Conservation (phyloP, 139 green algal species). For the Chlamydomonas schloesseri region DNA sequence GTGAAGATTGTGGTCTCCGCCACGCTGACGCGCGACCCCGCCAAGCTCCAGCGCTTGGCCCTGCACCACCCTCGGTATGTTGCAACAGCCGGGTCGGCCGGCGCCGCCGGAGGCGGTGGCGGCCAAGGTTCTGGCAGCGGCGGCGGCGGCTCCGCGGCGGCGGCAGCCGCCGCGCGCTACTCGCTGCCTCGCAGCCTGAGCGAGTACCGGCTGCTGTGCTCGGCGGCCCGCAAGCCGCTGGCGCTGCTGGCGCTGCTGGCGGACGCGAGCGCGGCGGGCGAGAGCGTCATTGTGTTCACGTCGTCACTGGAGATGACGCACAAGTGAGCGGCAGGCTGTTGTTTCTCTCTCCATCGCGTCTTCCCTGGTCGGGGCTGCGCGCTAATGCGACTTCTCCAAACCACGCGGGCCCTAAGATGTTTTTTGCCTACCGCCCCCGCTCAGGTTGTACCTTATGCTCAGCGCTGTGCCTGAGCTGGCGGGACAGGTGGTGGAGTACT, state of each 20-base stretch:
- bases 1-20: slow-evolving; percentile 93
- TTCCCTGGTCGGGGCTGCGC: background rate
- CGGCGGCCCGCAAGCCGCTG: slow-evolving; percentile 77
- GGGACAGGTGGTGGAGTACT: slow-evolving; percentile 71
- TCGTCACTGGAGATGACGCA: slow-evolving; percentile 86
- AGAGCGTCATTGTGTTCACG: slow-evolving; percentile 86
- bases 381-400: background rate
- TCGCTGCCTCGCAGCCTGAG: slow-evolving; percentile 78
- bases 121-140: too few species aligned
- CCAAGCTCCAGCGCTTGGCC: slow-evolving; percentile 82
- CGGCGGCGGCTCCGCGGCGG: background rate
- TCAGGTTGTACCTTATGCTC: slow-evolving; percentile 78
- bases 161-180: slow-evolving; percentile 51
- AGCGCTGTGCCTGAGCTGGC: background rate
- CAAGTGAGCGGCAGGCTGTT: slow-evolving; percentile 59
- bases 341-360: too few species aligned
- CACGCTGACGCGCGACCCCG: slow-evolving; percentile 92
- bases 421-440: too few species aligned
- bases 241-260: slow-evolving; percentile 79
- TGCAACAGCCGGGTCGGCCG: slow-evolving; percentile 2
- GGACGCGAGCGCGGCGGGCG: slow-evolving; percentile 45
- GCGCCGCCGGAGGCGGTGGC: slow-evolving; percentile 9
- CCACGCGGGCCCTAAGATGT: background rate
- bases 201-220: slow-evolving; percentile 84
- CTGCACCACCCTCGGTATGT: slow-evolving; percentile 88